Evolutionary conservation across 345 rosid genomes (phyloP).

Genomic region (Citrus inodora): DNA sequence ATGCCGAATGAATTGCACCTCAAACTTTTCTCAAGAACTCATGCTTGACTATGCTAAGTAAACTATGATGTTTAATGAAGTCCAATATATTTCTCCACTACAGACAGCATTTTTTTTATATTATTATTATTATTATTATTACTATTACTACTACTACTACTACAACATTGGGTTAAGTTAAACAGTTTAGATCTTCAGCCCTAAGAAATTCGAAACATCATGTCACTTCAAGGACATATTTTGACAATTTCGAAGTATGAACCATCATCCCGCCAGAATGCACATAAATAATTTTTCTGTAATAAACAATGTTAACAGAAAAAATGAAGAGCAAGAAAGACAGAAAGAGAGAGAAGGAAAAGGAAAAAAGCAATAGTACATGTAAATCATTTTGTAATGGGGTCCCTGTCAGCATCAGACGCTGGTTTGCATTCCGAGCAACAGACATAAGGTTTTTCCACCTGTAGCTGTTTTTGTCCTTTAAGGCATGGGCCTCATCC

Average conservation of each 20-base stretch:
- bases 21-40: neutral
- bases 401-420: constrained; percentile 97
- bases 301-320: neutral
- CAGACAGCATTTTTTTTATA: neutral
- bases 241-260: neutral
- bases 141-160: too few species aligned
- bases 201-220: neutral
- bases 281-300: neutral
- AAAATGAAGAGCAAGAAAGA: neutral
- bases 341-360: neutral
- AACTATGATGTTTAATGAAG: neutral
- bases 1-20: neutral
- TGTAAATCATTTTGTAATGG: constrained; percentile 98
- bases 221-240: neutral
- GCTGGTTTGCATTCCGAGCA: constrained; percentile 91
- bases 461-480: constrained; percentile 94
- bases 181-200: neutral
- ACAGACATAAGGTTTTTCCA: constrained; percentile 95
- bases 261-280: neutral
- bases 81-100: neutral
- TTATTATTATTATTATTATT: too few species aligned
- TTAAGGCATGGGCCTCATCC: constrained; percentile 99
- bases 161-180: neutral
- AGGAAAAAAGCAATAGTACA: constrained; percentile 31
- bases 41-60: neutral